Percentiles rank a stretch among this genome's conserved stretches.
phyloP scores from a whole-genome alignment of 1,139 yeast species.

The Candida sp. region DNA sequence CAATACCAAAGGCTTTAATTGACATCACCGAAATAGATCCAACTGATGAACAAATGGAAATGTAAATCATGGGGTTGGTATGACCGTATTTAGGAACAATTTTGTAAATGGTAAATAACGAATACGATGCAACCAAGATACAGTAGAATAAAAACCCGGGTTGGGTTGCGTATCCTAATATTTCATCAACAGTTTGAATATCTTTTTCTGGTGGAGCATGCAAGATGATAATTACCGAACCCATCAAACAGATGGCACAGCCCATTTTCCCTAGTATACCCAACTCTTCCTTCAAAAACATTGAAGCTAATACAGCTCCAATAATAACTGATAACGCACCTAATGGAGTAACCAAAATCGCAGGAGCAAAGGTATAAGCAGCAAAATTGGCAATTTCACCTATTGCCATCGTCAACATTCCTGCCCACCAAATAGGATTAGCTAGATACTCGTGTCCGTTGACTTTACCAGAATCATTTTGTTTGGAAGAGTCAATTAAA shows the following conservation, averaged over 20 bases:
- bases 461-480: constrained; percentile 58
- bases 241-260: constrained; percentile 86
- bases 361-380: constrained; percentile 95
- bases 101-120: constrained; percentile 76
- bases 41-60: constrained; percentile 85
- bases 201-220: constrained; percentile 96
- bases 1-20: constrained; percentile 92
- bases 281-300: constrained; percentile 80
- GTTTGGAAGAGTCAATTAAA: constrained; percentile 64
- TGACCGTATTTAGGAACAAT: constrained; percentile 82
- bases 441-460: constrained; percentile 73
- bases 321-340: constrained; percentile 90
- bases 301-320: constrained; percentile 86
- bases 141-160: constrained; percentile 79
- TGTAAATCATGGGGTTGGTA: constrained; percentile 84
- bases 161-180: constrained; percentile 71
- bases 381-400: constrained; percentile 95
- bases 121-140: constrained; percentile 57
- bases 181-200: constrained; percentile 85
- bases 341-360: constrained; percentile 85
- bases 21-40: constrained; percentile 93
- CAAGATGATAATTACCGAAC: constrained; percentile 83
- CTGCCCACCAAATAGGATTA: constrained; percentile 96
- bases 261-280: constrained; percentile 94
- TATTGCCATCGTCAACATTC: constrained; percentile 88